These are phyloP conservation scores for Bruguiera parviflora DNA, from an alignment of 345 rosid species.

Conservation along the genomic window DNA sequence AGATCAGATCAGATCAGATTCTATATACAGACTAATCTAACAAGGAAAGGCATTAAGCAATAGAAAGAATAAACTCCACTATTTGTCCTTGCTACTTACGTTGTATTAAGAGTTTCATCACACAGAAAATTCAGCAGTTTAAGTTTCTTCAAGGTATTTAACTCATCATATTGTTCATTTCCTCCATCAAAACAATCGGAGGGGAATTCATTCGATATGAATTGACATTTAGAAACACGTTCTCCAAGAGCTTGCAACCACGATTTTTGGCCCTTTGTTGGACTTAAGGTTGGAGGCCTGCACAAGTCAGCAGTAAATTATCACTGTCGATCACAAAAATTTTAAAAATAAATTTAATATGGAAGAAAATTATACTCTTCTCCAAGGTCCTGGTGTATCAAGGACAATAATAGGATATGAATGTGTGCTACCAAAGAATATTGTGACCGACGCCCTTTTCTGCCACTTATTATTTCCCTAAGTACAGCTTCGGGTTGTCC, in stretches of 20 bases:
- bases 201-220: constrained; percentile 32
- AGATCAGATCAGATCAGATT: neutral
- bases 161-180: constrained; percentile 38
- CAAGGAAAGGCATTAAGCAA: neutral
- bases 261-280: constrained; percentile 38
- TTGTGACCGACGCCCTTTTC: constrained; percentile 47
- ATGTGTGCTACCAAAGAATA: constrained; percentile 48
- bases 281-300: constrained; percentile 46
- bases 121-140: constrained; percentile 61
- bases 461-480: constrained; percentile 51
- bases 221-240: constrained; percentile 40
- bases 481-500: constrained; percentile 68
- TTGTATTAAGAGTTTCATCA: constrained; percentile 59
- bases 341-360: neutral
- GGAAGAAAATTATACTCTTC: constrained; percentile 43
- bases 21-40: neutral
- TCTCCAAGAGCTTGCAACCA: constrained; percentile 58
- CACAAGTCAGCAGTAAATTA: constrained; percentile 18
- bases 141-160: constrained; percentile 43
- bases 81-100: constrained; percentile 37
- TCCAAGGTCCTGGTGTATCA: constrained; percentile 49
- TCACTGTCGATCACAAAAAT: constrained; percentile 5
- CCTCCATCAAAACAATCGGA: constrained; percentile 34
- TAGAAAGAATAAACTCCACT: neutral
- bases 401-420: constrained; percentile 50